These are phyloP conservation scores for Naumovozyma baii DNA, from an alignment of 805 yeast species.

Conservation along the genomic window DNA sequence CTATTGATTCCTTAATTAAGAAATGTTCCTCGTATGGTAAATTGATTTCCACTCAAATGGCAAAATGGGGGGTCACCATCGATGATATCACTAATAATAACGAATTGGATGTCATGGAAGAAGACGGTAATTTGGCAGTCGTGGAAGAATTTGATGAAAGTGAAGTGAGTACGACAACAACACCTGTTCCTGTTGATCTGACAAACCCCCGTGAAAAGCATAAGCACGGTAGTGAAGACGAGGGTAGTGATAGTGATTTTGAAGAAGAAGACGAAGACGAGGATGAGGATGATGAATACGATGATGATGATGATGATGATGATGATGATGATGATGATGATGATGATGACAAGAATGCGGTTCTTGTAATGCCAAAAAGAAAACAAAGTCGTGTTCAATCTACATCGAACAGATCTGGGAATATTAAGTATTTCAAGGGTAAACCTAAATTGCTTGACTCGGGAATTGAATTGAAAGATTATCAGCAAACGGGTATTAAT, in stretches of 20 bases:
- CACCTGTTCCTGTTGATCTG: constrained; percentile 5
- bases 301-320: constrained; percentile 21
- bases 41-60: constrained; percentile 59
- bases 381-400: constrained; percentile 11
- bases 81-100: constrained; percentile 43
- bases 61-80: constrained; percentile 79
- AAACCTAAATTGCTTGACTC: constrained; percentile 62
- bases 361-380: constrained; percentile 15
- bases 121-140: constrained; percentile 23
- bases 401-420: constrained; percentile 8
- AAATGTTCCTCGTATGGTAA: constrained; percentile 74
- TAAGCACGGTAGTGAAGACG: constrained; percentile 1
- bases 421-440: constrained; percentile 44
- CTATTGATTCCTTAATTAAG: constrained; percentile 85
- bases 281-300: constrained; percentile 27
- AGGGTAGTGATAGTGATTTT: constrained; percentile 10
- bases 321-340: constrained; percentile 22
- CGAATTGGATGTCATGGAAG: constrained; percentile 22
- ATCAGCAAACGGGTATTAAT: constrained; percentile 94
- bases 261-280: constrained; percentile 29
- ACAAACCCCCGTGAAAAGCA: constrained; percentile 2
- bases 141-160: constrained; percentile 27
- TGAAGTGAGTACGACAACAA: constrained; percentile 16
- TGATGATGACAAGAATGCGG: constrained; percentile 13
- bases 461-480: constrained; percentile 64